Conservation (phyloP, 2,329 filamentous ascomycete genomes). For the Cylindrodendrum hubeiense region DNA sequence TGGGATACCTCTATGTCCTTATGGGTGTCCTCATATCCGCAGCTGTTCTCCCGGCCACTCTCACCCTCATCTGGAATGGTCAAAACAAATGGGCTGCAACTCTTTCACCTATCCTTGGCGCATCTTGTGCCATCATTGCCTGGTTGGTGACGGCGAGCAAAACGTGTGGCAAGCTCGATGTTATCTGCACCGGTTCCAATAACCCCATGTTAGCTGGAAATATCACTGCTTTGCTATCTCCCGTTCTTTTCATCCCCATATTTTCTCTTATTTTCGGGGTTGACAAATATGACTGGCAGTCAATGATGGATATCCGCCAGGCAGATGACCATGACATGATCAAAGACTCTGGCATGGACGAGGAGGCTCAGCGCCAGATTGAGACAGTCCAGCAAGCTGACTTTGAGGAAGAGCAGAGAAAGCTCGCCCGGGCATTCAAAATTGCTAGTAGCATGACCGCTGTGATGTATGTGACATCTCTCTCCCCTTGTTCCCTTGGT, state of each 20-base stretch:
- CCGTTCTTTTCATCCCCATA: constrained; percentile 78
- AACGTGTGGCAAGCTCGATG: constrained; percentile 75
- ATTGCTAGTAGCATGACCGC: constrained; percentile 53
- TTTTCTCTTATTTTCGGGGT: constrained; percentile 69
- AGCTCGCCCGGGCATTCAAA: constrained; percentile 65
- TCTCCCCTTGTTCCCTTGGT: background rate
- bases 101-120: constrained; percentile 74
- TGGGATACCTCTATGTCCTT: constrained; percentile 89
- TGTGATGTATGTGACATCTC: constrained; percentile 37
- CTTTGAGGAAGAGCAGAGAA: constrained; percentile 59
- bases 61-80: constrained; percentile 84
- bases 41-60: constrained; percentile 83
- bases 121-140: constrained; percentile 74
- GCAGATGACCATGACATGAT: constrained; percentile 83
- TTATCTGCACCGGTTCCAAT: constrained; percentile 82
- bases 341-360: constrained; percentile 66
- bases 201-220: constrained; percentile 90
- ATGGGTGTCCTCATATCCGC: constrained; percentile 92
- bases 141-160: constrained; percentile 82
- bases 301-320: constrained; percentile 82
- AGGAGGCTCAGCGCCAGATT: constrained; percentile 40
- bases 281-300: constrained; percentile 87
- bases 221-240: constrained; percentile 82
- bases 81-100: constrained; percentile 81
- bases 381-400: constrained; percentile 42